phyloP scores from a whole-genome alignment of 169 alveolate genomes.

The Eimeria mitis region DNA sequence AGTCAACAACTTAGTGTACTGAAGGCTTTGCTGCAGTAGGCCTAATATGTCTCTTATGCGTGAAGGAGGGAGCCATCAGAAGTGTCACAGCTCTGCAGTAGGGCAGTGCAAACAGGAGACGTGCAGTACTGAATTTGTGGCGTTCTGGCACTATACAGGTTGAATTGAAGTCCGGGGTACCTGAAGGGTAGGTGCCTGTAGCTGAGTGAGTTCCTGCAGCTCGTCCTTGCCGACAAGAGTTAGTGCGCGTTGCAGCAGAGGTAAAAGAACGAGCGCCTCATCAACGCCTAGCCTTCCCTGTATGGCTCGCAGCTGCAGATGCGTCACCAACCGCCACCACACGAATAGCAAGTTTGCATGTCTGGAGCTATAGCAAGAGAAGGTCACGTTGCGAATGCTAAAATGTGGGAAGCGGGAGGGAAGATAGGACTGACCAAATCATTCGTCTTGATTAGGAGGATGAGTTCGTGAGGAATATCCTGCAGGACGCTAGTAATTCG shows the following conservation, averaged over 20 bases:
- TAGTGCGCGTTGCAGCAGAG: conserved; percentile 58
- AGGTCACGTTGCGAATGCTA: background rate
- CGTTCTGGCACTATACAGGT: background rate
- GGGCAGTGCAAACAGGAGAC: background rate
- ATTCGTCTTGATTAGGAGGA: conserved; percentile 72
- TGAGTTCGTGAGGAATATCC: conserved; percentile 71
- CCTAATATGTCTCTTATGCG: background rate
- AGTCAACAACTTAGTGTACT: background rate
- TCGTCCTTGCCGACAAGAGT: conserved; percentile 34
- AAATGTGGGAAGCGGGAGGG: background rate
- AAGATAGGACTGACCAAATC: conserved; percentile 53
- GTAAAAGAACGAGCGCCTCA: conserved; percentile 75
- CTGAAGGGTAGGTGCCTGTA: conserved; percentile 46
- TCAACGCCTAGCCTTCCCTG: conserved; percentile 73
- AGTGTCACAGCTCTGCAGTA: background rate
- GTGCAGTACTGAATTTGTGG: background rate
- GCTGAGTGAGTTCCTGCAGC: conserved; percentile 24
- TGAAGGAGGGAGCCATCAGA: background rate
- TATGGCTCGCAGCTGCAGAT: conserved; percentile 78
- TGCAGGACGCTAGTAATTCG: conserved; percentile 81
- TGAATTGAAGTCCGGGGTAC: background rate
- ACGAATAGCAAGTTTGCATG: background rate
- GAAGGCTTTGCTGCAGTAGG: background rate
- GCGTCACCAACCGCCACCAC: background rate
- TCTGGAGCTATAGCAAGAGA: background rate